Evolutionary conservation across 2,329 filamentous ascomycete species (phyloP).

Genomic region (Monosporascus sp.): DNA sequence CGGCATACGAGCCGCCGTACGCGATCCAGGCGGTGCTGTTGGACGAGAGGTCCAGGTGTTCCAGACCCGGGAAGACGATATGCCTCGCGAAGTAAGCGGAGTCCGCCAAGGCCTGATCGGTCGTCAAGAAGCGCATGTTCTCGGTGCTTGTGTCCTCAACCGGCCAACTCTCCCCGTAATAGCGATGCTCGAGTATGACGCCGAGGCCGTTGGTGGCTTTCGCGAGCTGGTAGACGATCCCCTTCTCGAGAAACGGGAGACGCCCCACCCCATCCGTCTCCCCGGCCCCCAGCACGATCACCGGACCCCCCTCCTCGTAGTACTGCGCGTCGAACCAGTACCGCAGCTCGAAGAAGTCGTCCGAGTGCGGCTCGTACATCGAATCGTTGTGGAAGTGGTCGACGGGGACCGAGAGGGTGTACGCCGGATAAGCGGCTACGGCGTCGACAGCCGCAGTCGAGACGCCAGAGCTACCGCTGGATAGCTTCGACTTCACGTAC

Average conservation of each 20-base stretch:
- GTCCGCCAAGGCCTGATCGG: conserved; percentile 47
- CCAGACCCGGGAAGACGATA: conserved; percentile 36
- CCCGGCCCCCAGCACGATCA: conserved; percentile 3
- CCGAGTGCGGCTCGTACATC: conserved; percentile 1
- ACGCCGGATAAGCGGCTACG: not conserved
- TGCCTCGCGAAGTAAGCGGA: conserved; percentile 46
- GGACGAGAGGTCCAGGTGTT: conserved; percentile 32
- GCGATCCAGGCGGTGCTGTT: conserved; percentile 34
- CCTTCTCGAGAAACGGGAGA: not conserved
- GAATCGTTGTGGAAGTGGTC: conserved; percentile 12
- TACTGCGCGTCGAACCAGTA: conserved; percentile 19
- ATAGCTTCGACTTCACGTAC: not conserved
- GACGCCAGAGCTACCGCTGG: not conserved
- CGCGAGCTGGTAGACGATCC: not conserved
- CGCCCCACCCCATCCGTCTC: not conserved
- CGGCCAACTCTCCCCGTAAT: conserved; percentile 44
- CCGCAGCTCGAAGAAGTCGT: conserved; percentile 11
- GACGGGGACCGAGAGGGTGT: conserved; percentile 8
- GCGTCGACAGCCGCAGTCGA: not conserved
- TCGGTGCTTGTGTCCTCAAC: conserved; percentile 43
- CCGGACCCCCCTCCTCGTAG: conserved; percentile 16
- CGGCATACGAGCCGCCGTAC: conserved; percentile 25
- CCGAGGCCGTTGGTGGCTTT: conserved; percentile 12
- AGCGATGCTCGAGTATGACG: conserved; percentile 47
- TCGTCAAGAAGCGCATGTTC: conserved; percentile 42